A percentile compares a stretch with the other conserved stretches of the same genome.
Evolutionary conservation across 768 basidiomycete species (phyloP).

Genomic region (Amanita thiersii): DNA sequence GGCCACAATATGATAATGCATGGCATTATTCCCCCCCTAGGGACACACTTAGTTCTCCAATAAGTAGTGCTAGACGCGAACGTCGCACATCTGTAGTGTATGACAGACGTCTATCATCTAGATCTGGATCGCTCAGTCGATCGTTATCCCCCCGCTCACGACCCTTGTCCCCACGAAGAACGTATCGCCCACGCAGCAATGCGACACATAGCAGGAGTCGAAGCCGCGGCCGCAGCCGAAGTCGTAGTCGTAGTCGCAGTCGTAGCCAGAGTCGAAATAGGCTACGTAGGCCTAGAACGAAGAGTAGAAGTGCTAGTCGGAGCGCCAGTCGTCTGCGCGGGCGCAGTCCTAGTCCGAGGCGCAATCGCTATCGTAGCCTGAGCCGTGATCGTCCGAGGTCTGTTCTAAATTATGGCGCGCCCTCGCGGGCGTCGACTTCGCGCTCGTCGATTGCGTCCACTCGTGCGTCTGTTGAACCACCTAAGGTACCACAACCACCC

Average conservation of each 20-base stretch:
- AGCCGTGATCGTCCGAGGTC: no score
- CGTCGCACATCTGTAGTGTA: slow-evolving; percentile 15
- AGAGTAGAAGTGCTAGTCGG: slow-evolving; percentile 1
- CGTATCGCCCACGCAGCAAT: background rate
- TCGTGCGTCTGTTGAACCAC: background rate
- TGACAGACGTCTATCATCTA: slow-evolving; percentile 11
- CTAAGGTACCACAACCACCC: no score
- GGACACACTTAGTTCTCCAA: slow-evolving; percentile 13
- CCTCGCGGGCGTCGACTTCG: background rate
- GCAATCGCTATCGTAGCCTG: no score
- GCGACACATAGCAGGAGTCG: background rate
- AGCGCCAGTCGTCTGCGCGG: background rate
- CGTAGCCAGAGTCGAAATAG: background rate
- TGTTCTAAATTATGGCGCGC: no score
- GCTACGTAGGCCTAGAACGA: background rate
- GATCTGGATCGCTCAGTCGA: slow-evolving; percentile 15
- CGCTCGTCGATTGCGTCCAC: background rate
- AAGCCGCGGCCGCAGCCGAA: background rate
- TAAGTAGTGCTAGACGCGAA: slow-evolving; percentile 2
- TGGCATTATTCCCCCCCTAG: slow-evolving; percentile 18
- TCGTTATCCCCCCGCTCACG: slow-evolving; percentile 9
- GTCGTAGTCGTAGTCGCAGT: background rate
- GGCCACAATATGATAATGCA: slow-evolving; percentile 35
- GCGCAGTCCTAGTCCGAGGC: no score
- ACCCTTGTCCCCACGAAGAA: background rate